phyloP scores from a whole-genome alignment of 2,329 filamentous ascomycete genomes.

The Diaporthe destruens region DNA sequence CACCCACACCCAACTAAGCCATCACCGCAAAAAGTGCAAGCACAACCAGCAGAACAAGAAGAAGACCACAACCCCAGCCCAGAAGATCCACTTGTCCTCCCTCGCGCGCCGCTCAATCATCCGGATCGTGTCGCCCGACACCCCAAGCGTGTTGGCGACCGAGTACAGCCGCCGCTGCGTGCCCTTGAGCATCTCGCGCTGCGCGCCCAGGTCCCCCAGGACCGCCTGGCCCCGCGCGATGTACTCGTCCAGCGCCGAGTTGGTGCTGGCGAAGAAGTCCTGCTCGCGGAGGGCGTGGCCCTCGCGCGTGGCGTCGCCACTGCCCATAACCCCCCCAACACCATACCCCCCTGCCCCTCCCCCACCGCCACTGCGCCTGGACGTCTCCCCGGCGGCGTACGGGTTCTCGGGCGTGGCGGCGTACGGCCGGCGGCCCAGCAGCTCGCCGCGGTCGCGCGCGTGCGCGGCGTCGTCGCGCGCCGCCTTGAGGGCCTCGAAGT shows the following conservation, averaged over 20 bases:
- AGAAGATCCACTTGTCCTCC: slow-evolving; percentile 99
- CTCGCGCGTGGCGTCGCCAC: slow-evolving; percentile 78
- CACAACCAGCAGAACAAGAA: slow-evolving; percentile 94
- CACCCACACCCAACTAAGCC: too few species aligned
- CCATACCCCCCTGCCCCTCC: background rate
- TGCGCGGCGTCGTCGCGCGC: slow-evolving; percentile 81
- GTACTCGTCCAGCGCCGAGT: slow-evolving; percentile 91
- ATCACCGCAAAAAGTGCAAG: slow-evolving; percentile 83
- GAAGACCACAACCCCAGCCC: slow-evolving; percentile 86
- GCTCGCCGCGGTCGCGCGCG: slow-evolving; percentile 77
- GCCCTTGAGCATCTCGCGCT: slow-evolving; percentile 94
- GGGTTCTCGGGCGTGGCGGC: slow-evolving; percentile 88
- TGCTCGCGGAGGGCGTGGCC: slow-evolving; percentile 89
- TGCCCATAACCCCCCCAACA: too few species aligned
- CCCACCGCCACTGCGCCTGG: slow-evolving; percentile 45
- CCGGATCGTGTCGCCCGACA: slow-evolving; percentile 95
- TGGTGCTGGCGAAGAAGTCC: slow-evolving; percentile 85
- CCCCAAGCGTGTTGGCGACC: slow-evolving; percentile 91
- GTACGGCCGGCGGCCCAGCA: slow-evolving; percentile 88
- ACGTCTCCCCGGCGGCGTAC: slow-evolving; percentile 68
- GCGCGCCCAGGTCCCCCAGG: slow-evolving; percentile 86
- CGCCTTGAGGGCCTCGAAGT: slow-evolving; percentile 82
- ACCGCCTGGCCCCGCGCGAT: slow-evolving; percentile 92
- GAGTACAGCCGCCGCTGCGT: slow-evolving; percentile 93
- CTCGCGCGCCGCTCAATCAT: slow-evolving; percentile 93